phyloP scores from a whole-genome alignment of 2,329 filamentous ascomycete species.

The Tolypocladium guangdongense region DNA sequence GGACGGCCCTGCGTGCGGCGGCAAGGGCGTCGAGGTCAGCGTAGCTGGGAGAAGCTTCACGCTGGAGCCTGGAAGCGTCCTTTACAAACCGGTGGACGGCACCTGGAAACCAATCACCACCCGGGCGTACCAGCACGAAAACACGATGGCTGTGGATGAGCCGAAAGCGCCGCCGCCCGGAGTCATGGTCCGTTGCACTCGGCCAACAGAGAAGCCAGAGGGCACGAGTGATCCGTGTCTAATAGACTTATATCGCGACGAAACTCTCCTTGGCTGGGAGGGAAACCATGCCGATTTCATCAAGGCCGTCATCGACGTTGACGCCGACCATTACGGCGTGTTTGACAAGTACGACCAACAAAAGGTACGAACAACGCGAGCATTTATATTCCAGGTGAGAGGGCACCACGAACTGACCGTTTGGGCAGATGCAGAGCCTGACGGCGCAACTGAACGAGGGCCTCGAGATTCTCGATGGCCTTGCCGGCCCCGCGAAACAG shows the following conservation, averaged over 20 bases:
- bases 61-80: slow-evolving; percentile 7
- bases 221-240: slow-evolving; percentile 6
- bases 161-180: slow-evolving; percentile 10
- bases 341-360: slow-evolving; percentile 11
- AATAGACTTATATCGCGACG: slow-evolving; percentile 14
- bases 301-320: slow-evolving; percentile 15
- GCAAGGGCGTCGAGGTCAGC: slow-evolving; percentile 5
- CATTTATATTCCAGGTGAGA: neutral
- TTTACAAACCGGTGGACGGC: slow-evolving; percentile 10
- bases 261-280: slow-evolving; percentile 17
- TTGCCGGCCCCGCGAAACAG: neutral
- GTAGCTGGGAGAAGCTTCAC: slow-evolving; percentile 8
- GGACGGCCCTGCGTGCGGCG: slow-evolving; percentile 7
- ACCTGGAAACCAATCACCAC: slow-evolving; percentile 8
- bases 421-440: slow-evolving; percentile 4
- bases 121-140: slow-evolving; percentile 1
- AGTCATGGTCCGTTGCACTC: slow-evolving; percentile 12
- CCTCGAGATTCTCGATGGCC: slow-evolving; percentile 4
- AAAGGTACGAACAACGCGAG: slow-evolving; percentile 1
- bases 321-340: slow-evolving; percentile 15
- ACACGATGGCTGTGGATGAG: slow-evolving; percentile 1
- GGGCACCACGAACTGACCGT: neutral
- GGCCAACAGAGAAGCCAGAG: slow-evolving; percentile 2
- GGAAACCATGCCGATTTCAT: slow-evolving; percentile 16
- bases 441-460: slow-evolving; percentile 6